Base-by-base conservation (phyloP, 2,329 filamentous ascomycete genomes). In the Neonectria coccinea region DNA sequence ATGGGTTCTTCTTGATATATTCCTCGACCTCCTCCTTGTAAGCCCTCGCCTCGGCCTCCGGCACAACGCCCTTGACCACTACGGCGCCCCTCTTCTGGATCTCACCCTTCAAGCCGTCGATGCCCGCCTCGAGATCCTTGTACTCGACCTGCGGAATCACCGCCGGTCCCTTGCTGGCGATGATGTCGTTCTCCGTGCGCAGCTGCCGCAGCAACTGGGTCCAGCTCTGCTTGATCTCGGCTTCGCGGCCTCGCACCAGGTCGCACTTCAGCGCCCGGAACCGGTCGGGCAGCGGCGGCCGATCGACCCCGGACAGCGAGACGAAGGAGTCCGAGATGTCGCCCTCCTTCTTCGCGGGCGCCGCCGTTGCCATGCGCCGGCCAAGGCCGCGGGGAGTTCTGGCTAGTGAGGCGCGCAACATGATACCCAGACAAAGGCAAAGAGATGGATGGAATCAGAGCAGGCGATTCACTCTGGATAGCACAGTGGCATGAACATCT, bases 51-150 rank as follows among this genome's bases (percentile, higher is more conserved):
- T 91, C 86, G 1, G 80, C 77, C 68, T 88, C 85, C 0, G 89
- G 85, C 14, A 94, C 77, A 4, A 93, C 91, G 12, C 88, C 88
- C 47, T 86, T 83, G 22, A 94, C 82, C 1, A 94, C 87, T 0
- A 86, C 86, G 0, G 84, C 86, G 9, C 90, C 91, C 1, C 89
- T 82, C 69, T 88, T 87, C 64, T 80, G 79, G 33, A 92, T 84
- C 65, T 89, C 88, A 1, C 79, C 80, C 41, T 76, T 77, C 9
- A 81, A 54, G 0, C 55, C 64, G 8, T 65, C 58, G 3, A 84
- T 68, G 3, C 81, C 81, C 0, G 73, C 74, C 0, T 83, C 77
- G 1, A 88, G 74, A 7, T 82, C 73, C 0, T 73, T 67, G 63
- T 84, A 89, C 1, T 84, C 78, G 4, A 90, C 73, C 51, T 82